Evolutionary conservation across 805 yeast genomes (phyloP), one percentile per base, ranked within the genome.

Genomic region (Kluyveromyces starmeri): DNA sequence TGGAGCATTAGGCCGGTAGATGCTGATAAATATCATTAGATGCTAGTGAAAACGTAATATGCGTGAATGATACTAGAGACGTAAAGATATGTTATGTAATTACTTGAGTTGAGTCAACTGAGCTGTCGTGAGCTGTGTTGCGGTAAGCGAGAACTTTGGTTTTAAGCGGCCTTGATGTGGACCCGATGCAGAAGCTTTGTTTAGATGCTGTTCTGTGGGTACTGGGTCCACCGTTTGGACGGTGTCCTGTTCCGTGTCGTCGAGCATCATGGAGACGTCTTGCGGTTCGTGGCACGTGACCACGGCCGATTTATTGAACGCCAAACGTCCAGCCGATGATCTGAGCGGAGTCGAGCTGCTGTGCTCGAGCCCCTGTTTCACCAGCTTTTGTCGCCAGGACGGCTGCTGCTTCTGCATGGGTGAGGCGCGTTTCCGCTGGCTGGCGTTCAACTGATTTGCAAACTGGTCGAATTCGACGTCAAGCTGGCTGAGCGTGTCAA

Each of bases 381-480:
- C n/a, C 18, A 30, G 23, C 19, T 30, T 30, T 8, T 30, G 33
- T 30, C 50, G 44, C 20, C 21, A 13, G 17, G 48, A 40, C 25
- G 47, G 47, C 33, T 24, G 51, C 41, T 26, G 46, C 41, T 24
- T 39, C 39, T 36, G 36, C 25, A 46, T 53, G 12, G 45, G 34
- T 14, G 38, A 42, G 18, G 32, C 42, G 41, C 5, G 34, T 32
- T 22, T 42, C 34, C 5, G 61, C 16, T 30, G 33, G n/a, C 8
- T 28, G 2, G 33, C 7, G 25, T 30, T 30, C 16, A 30, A 20
- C 16, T 20, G 33, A 7, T 30, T 6, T 7, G 42, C 59, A 41
- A 62, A 62, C 14, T 43, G 45, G 13, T 59, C 65, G 43, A 62
- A 63, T 28, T 55, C 61, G 19, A 46, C 48, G 34, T 63, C 68